Conservation (phyloP, 805 yeast genomes). For the Metschnikowia anglica region DNA sequence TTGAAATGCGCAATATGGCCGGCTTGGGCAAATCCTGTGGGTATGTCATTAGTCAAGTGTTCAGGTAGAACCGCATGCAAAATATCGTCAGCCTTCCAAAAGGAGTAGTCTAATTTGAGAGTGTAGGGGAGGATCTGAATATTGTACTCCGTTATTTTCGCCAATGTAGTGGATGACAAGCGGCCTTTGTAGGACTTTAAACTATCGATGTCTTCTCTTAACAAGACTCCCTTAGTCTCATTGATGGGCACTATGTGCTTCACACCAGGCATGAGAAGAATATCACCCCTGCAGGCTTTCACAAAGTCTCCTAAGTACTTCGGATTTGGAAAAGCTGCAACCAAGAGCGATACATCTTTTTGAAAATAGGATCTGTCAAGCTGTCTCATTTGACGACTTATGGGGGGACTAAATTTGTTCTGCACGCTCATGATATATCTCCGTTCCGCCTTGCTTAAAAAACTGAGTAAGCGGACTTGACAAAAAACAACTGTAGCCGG, state of each 20-base stretch:
- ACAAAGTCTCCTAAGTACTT: slow-evolving; percentile 57
- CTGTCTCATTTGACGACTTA: slow-evolving; percentile 58
- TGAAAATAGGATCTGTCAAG: slow-evolving; percentile 68
- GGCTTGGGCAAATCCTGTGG: slow-evolving; percentile 87
- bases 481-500: neutral
- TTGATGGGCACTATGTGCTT: slow-evolving; percentile 57
- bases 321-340: slow-evolving; percentile 70
- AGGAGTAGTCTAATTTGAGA: slow-evolving; percentile 62
- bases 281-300: slow-evolving; percentile 55
- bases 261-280: slow-evolving; percentile 68
- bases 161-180: slow-evolving; percentile 44
- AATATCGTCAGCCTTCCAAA: slow-evolving; percentile 90
- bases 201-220: slow-evolving; percentile 50
- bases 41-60: slow-evolving; percentile 65
- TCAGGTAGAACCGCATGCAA: slow-evolving; percentile 75
- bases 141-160: slow-evolving; percentile 47
- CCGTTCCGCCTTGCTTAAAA: slow-evolving; percentile 26
- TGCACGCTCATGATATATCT: slow-evolving; percentile 25
- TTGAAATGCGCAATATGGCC: slow-evolving; percentile 97
- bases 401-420: slow-evolving; percentile 57
- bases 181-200: slow-evolving; percentile 36
- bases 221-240: slow-evolving; percentile 53
- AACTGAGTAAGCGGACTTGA: slow-evolving; percentile 13
- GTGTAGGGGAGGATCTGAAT: slow-evolving; percentile 52
- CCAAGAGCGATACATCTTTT: slow-evolving; percentile 57